Percentiles rank a stretch among this genome's conserved stretches.
Conservation (phyloP, 2,329 filamentous ascomycete genomes). For the Eurotiales sp. region DNA sequence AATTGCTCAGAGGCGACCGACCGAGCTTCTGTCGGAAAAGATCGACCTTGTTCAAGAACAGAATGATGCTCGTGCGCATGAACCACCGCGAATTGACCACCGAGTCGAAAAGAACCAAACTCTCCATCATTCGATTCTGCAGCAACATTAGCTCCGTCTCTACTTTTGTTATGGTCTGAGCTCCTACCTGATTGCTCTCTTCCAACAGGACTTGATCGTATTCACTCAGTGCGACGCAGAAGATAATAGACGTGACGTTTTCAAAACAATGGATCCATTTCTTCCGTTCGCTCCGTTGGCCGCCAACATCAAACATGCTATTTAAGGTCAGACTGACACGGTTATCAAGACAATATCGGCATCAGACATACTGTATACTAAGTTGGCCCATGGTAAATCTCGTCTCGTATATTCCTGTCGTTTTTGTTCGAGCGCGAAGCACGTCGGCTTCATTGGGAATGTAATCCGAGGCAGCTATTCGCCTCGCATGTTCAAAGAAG, state of each 20-base stretch:
- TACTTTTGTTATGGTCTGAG: no score
- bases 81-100: constrained; percentile 99
- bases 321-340: constrained; percentile 7
- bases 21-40: constrained; percentile 93
- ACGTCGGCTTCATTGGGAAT: constrained; percentile 94
- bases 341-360: background rate
- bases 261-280: constrained; percentile 99
- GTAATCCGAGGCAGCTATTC: constrained; percentile 81
- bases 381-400: constrained; percentile 97
- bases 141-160: constrained; percentile 21
- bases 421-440: constrained; percentile 91
- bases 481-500: constrained; percentile 89
- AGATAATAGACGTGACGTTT: constrained; percentile 98
- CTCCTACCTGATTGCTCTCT: constrained; percentile 89
- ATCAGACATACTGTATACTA: constrained; percentile 77
- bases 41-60: constrained; percentile 99
- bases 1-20: constrained; percentile 84
- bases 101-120: constrained; percentile 90
- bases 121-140: constrained; percentile 99
- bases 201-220: constrained; percentile 97
- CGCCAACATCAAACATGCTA: constrained; percentile 99
- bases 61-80: constrained; percentile 96
- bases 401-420: constrained; percentile 98
- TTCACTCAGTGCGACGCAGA: constrained; percentile 95
- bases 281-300: constrained; percentile 94